Evolutionary conservation across 2,329 filamentous ascomycete genomes (phyloP).

Genomic region (Botryotinia convoluta): DNA sequence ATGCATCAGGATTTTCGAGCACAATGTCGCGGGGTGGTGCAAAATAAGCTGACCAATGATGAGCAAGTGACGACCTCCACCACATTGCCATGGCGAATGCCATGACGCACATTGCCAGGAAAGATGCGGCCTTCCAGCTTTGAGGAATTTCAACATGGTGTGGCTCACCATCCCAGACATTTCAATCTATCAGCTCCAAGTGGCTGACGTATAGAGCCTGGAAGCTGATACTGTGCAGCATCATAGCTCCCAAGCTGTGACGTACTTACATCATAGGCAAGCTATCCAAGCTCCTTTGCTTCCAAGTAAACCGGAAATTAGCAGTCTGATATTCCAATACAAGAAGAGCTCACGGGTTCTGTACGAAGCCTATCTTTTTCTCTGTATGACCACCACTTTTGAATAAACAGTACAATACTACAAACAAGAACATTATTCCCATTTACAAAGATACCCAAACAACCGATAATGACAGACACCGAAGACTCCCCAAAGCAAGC

Average conservation of each 20-base stretch:
- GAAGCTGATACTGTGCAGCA: conserved; percentile 1
- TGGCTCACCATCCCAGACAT: background rate
- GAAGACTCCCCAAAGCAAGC: conserved; percentile 12
- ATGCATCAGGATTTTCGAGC: background rate
- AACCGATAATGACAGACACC: conserved; percentile 19
- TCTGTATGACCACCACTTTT: conserved; percentile 8
- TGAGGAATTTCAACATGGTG: background rate
- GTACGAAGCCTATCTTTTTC: conserved; percentile 5
- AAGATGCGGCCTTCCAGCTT: conserved; percentile 11
- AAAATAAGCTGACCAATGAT: background rate
- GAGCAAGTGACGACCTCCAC: background rate
- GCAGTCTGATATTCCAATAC: conserved; percentile 12
- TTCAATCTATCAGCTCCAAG: background rate
- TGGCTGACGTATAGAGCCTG: conserved; percentile 18
- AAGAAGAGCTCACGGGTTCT: conserved; percentile 20
- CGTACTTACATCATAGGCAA: conserved; percentile 15
- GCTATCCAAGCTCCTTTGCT: conserved; percentile 4
- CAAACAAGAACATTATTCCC: background rate
- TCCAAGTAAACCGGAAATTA: conserved; percentile 21
- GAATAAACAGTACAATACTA: background rate
- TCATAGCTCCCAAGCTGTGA: conserved; percentile 15
- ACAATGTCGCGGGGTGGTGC: background rate
- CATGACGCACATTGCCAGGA: conserved; percentile 14
- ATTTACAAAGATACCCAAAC: conserved; percentile 1
- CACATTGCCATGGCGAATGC: conserved; percentile 2